These are phyloP conservation scores for Ustilago sp. DNA, from an alignment of 1,284 basidiomycete species.

Conservation along the genomic window DNA sequence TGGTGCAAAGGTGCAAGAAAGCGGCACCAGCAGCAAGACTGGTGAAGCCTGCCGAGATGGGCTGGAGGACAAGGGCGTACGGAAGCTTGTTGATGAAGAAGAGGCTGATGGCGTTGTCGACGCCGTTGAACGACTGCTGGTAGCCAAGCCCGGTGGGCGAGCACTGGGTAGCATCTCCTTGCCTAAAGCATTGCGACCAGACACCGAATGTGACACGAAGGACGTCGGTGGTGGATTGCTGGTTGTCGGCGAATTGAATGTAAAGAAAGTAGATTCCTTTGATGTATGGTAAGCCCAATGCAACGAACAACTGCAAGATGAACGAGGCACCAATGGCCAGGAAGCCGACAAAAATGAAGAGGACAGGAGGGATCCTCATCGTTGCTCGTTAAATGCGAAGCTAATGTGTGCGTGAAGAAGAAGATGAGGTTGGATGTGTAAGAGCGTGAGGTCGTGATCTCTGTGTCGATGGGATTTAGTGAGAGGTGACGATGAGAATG, in stretches of 20 bases:
- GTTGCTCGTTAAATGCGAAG: conserved; percentile 7
- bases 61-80: conserved; percentile 59
- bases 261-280: conserved; percentile 59
- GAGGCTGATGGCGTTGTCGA: conserved; percentile 26
- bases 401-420: neutral
- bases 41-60: conserved; percentile 60
- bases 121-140: conserved; percentile 33
- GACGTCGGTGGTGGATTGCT: conserved; percentile 1
- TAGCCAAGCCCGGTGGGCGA: conserved; percentile 50
- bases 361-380: conserved; percentile 36
- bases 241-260: conserved; percentile 31
- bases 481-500: neutral
- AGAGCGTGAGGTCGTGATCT: neutral
- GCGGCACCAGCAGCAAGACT: conserved; percentile 57
- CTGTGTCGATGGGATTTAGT: neutral
- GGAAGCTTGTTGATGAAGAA: conserved; percentile 55
- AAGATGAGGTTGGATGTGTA: neutral
- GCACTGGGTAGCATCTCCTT: conserved; percentile 21
- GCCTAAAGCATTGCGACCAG: conserved; percentile 54
- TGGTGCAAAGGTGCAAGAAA: conserved; percentile 57
- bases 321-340: conserved; percentile 58
- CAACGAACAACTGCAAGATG: conserved; percentile 58
- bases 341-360: conserved; percentile 54
- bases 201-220: conserved; percentile 46
- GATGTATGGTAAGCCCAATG: conserved; percentile 59